Evolutionary conservation across 2,329 filamentous ascomycete genomes (phyloP).

Genomic region (Aspergillus hiratsukae): DNA sequence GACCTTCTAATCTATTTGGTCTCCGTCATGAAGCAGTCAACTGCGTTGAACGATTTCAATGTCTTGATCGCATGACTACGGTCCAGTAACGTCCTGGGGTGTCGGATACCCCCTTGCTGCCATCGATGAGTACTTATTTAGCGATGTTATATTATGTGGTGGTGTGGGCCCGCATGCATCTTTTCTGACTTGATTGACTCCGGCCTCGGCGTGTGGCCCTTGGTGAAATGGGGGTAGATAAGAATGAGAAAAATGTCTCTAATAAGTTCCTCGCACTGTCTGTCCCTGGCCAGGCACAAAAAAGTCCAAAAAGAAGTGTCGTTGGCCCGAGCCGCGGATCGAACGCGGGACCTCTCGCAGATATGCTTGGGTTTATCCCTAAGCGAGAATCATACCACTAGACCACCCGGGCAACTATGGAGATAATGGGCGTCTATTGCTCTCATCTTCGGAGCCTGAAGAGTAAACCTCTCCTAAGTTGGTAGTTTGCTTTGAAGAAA

Average conservation of each 20-base stretch:
- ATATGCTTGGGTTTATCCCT: conserved; percentile 18
- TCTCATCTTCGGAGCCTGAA: not conserved
- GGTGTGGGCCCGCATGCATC: not conserved
- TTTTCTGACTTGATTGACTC: not conserved
- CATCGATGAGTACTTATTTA: not conserved
- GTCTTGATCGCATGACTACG: not conserved
- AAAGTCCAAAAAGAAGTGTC: conserved; percentile 5
- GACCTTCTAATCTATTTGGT: not conserved
- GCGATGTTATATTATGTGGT: not conserved
- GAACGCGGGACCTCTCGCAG: conserved; percentile 21
- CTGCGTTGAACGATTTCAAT: not conserved
- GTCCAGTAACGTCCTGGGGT: not conserved
- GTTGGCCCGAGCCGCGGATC: conserved; percentile 17
- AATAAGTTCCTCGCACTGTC: not conserved
- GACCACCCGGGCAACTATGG: conserved; percentile 17
- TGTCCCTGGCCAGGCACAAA: not conserved
- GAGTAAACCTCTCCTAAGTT: not conserved
- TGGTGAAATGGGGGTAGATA: not conserved
- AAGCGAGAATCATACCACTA: conserved; percentile 23
- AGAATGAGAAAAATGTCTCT: not conserved
- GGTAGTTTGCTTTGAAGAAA: no score
- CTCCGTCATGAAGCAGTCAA: not conserved
- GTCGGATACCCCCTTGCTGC: not conserved
- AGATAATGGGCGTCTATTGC: not conserved
- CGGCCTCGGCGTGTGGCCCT: not conserved